A percentile compares a stretch with the other conserved stretches of the same genome.
Evolutionary conservation across 2,329 filamentous ascomycete genomes (phyloP).

Genomic region (Trichoderma sp.): DNA sequence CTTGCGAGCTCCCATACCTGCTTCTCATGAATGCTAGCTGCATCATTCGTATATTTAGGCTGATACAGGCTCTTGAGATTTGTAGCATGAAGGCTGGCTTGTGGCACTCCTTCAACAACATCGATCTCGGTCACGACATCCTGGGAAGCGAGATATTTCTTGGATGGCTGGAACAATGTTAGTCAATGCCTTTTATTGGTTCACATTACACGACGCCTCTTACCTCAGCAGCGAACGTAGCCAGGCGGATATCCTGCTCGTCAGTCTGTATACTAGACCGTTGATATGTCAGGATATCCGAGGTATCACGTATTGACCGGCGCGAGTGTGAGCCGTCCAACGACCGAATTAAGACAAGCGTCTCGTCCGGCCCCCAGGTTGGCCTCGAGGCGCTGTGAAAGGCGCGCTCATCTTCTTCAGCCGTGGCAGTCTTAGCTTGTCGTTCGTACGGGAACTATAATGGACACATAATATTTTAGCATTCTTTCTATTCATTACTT

Average conservation of each 20-base stretch:
- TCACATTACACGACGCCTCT: neutral
- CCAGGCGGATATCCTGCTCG: slow-evolving; percentile 62
- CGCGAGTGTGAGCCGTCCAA: slow-evolving; percentile 40
- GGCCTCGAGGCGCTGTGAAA: slow-evolving; percentile 76
- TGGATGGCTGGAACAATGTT: slow-evolving; percentile 47
- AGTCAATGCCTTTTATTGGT: neutral
- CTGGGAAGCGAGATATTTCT: slow-evolving; percentile 55
- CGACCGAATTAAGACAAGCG: slow-evolving; percentile 58
- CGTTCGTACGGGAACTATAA: slow-evolving; percentile 84
- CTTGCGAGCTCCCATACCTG: slow-evolving; percentile 82
- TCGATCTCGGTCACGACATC: slow-evolving; percentile 54
- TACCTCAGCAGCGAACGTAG: slow-evolving; percentile 59
- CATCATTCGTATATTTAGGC: slow-evolving; percentile 41
- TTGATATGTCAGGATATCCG: slow-evolving; percentile 36
- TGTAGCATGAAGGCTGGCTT: slow-evolving; percentile 46
- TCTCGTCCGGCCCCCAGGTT: slow-evolving; percentile 73
- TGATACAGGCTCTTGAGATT: slow-evolving; percentile 42
- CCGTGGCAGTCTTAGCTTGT: slow-evolving; percentile 65
- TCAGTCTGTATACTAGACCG: slow-evolving; percentile 58
- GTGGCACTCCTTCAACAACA: slow-evolving; percentile 58
- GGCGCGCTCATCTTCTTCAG: slow-evolving; percentile 61
- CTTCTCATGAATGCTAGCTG: slow-evolving; percentile 61
- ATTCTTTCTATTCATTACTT: slow-evolving; percentile 38
- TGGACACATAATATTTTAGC: slow-evolving; percentile 46
- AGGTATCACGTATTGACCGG: slow-evolving; percentile 29